Conservation (phyloP, 2,329 filamentous ascomycete species). For the Penicillium sp. region DNA sequence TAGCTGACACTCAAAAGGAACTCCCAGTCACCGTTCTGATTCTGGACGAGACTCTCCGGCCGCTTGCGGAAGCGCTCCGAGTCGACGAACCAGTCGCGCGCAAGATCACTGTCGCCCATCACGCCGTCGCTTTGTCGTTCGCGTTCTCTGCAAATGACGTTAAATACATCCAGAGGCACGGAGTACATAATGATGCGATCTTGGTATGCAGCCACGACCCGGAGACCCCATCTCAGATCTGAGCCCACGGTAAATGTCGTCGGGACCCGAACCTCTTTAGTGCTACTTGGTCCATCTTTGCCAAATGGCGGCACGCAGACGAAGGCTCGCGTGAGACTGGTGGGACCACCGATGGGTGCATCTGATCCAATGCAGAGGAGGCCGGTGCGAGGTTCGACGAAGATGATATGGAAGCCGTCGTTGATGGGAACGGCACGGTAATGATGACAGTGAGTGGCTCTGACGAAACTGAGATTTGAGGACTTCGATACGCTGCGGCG, state of each 20-base stretch:
- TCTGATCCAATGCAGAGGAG: conserved; percentile 62
- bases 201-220: conserved; percentile 57
- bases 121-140: conserved; percentile 31
- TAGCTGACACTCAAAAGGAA: conserved; percentile 37
- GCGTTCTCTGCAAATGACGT: conserved; percentile 36
- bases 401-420: conserved; percentile 64
- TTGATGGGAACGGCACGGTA: conserved; percentile 64
- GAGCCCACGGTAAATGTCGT: conserved; percentile 56
- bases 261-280: conserved; percentile 39
- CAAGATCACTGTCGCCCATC: conserved; percentile 36
- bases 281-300: conserved; percentile 8
- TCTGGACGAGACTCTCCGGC: conserved; percentile 32
- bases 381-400: conserved; percentile 59
- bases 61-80: conserved; percentile 26
- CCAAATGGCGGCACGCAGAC: conserved; percentile 49
- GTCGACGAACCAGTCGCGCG: conserved; percentile 34
- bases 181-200: conserved; percentile 59
- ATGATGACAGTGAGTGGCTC: conserved; percentile 54
- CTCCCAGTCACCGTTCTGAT: conserved; percentile 43
- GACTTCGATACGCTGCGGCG: conserved; percentile 21
- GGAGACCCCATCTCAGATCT: conserved; percentile 58
- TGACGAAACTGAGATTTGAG: conserved; percentile 33
- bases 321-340: conserved; percentile 59
- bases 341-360: conserved; percentile 57
- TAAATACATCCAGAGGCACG: conserved; percentile 58